Evolutionary conservation across 441 rosid genomes (phyloP).

Genomic region (Pelargonium myrrhifolium): DNA sequence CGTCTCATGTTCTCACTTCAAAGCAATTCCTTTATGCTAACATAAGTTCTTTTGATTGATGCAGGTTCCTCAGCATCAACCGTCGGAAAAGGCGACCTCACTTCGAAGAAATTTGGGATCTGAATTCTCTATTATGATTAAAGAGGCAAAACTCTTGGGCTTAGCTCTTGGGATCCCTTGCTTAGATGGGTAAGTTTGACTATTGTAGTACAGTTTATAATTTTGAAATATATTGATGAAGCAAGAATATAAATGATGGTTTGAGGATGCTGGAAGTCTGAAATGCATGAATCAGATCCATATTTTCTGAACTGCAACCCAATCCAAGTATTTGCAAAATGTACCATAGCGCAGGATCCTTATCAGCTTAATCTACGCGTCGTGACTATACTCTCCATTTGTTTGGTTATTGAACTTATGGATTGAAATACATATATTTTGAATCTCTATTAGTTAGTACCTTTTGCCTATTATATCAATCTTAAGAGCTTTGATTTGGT

Average conservation of each 20-base stretch:
- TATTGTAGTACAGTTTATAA: conserved; percentile 4
- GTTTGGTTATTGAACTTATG: not conserved
- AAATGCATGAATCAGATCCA: not conserved
- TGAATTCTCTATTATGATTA: conserved; percentile 76
- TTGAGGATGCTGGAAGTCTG: not conserved
- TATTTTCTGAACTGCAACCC: not conserved
- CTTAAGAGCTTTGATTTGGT: not conserved
- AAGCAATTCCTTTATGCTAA: conserved; percentile 11
- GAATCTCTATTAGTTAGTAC: too few relatives aligned
- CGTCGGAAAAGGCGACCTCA: conserved; percentile 38
- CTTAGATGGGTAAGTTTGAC: conserved; percentile 64
- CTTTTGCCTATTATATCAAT: too few relatives aligned
- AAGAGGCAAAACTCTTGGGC: conserved; percentile 71
- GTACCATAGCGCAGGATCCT: not conserved
- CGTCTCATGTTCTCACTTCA: not conserved
- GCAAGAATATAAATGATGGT: conserved; percentile 1
- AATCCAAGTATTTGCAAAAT: not conserved
- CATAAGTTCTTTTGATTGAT: conserved; percentile 18
- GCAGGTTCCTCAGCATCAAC: conserved; percentile 47
- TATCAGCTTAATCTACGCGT: not conserved
- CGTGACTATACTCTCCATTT: not conserved
- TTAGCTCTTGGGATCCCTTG: conserved; percentile 76
- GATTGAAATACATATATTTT: not conserved
- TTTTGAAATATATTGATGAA: conserved; percentile 7
- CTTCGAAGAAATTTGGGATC: conserved; percentile 84